Base-by-base conservation (phyloP, 345 rosid species). In the Salix viminalis region DNA sequence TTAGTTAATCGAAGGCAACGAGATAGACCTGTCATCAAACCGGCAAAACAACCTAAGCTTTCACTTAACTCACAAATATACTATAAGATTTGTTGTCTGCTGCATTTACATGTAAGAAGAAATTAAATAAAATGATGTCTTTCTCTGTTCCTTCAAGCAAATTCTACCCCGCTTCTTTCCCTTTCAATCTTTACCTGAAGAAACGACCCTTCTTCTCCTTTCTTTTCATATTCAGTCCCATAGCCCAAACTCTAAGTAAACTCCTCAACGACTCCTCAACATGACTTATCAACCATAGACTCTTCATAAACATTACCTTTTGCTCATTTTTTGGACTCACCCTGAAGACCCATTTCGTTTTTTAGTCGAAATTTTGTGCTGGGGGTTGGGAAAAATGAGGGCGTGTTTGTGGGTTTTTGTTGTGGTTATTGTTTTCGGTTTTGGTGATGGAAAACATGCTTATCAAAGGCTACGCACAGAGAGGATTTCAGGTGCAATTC, bases 141-240 rank as follows among this genome's bases (percentile, higher is more conserved):
- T 26, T 91, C 85, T 77, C 92, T 79, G 88, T 89, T 82, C 83
- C 93, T 91, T 93, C 72, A 90, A 90, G 92, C 97, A 89, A 73
- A 89, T 84, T 77, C 84, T 83, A 79, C 80, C 64, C 65, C 71
- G 30, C 66, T 80, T 30, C 60, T 73, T 86, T 81, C 87, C 72
- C 65, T 83, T 75, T 85, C 87, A 69, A 68, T 73, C 76, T 71
- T 82, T 77, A 71, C 16, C 77, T 77, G 77, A 79, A 75, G 8
- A 21, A 34, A 34, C 26, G 8, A 80, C 64, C 70, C 80, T 69
- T 75, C 78, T 39, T 66, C 76, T 23, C 69, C 82, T 79, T 79
- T 76, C 81, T 24, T 6, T 15, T 34, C 23, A 30, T 12, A 1
- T 52, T 52, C 73, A 78, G 12, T 79, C 56, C 70, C 73, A 54